phyloP scores from a whole-genome alignment of 148 eudicot genomes.

The Amaranthus hypochondriacus region DNA sequence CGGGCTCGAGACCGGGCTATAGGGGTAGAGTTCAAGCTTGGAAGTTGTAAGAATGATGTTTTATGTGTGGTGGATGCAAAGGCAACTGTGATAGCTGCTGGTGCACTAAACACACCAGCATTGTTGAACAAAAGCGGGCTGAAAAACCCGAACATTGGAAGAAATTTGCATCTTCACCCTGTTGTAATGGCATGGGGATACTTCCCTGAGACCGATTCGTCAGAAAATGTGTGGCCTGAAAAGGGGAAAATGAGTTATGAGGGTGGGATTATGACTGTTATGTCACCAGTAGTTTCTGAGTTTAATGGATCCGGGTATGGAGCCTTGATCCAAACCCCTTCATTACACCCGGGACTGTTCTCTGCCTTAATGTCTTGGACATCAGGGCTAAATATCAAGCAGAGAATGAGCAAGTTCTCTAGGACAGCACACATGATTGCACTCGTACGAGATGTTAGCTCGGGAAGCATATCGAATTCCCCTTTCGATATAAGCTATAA shows the following conservation, averaged over 20 bases:
- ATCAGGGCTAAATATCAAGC: constrained; percentile 46
- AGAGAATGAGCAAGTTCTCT: constrained; percentile 51
- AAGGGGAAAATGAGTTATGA: constrained; percentile 42
- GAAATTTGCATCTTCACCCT: constrained; percentile 65
- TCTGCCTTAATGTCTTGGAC: constrained; percentile 56
- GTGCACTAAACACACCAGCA: constrained; percentile 64
- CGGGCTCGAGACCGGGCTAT: constrained; percentile 28
- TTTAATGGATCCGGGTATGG: constrained; percentile 38
- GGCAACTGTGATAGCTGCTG: constrained; percentile 56
- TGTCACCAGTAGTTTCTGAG: constrained; percentile 46
- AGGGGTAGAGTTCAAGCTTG: constrained; percentile 45
- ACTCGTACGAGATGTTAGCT: constrained; percentile 55
- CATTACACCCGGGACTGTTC: constrained; percentile 69
- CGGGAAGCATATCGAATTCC: constrained; percentile 36
- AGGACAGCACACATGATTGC: constrained; percentile 67
- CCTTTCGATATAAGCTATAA: constrained; percentile 36
- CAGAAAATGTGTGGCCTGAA: constrained; percentile 31
- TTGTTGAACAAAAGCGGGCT: constrained; percentile 54
- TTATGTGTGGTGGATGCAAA: constrained; percentile 42
- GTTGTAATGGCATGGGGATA: constrained; percentile 75
- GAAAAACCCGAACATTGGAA: constrained; percentile 58
- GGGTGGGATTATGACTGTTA: constrained; percentile 69
- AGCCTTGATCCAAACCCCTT: constrained; percentile 62
- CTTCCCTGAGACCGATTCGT: constrained; percentile 35
- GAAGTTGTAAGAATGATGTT: constrained; percentile 9